Evolutionary conservation across 306 rosid species (phyloP).

Genomic region (Comarum palustre): DNA sequence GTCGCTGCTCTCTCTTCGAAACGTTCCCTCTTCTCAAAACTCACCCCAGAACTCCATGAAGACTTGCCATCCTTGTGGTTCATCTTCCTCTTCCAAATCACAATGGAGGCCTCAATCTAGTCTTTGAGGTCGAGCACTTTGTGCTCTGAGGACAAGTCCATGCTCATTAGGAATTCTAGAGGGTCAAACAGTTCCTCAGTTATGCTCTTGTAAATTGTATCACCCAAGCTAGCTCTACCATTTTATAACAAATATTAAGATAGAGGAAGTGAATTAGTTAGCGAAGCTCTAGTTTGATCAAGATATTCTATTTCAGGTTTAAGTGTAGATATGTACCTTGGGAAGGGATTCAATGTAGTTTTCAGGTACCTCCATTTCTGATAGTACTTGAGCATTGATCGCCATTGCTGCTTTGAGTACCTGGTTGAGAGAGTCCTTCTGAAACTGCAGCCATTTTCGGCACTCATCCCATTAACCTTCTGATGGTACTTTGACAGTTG

Average conservation of each 20-base stretch:
- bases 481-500: constrained; percentile 62
- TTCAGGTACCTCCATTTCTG: constrained; percentile 80
- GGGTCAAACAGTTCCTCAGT: constrained; percentile 73
- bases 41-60: constrained; percentile 79
- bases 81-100: constrained; percentile 94
- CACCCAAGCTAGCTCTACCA: constrained; percentile 86
- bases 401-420: constrained; percentile 95
- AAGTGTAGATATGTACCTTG: constrained; percentile 42
- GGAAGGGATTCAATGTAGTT: constrained; percentile 88
- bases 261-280: constrained; percentile 16
- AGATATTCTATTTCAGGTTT: background rate
- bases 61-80: constrained; percentile 69
- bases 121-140: constrained; percentile 80
- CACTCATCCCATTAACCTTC: constrained; percentile 66
- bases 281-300: background rate
- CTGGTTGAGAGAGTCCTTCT: constrained; percentile 72
- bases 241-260: constrained; percentile 41
- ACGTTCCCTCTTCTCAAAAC: constrained; percentile 82
- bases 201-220: constrained; percentile 61
- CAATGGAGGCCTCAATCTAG: constrained; percentile 82
- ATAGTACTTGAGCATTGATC: constrained; percentile 76
- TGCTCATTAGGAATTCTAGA: constrained; percentile 50
- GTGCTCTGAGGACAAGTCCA: constrained; percentile 78
- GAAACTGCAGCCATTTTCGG: constrained; percentile 57
- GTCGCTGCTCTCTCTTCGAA: constrained; percentile 92